Conservation (phyloP, 441 rosid genomes). For the Theobroma grandiflorum region DNA sequence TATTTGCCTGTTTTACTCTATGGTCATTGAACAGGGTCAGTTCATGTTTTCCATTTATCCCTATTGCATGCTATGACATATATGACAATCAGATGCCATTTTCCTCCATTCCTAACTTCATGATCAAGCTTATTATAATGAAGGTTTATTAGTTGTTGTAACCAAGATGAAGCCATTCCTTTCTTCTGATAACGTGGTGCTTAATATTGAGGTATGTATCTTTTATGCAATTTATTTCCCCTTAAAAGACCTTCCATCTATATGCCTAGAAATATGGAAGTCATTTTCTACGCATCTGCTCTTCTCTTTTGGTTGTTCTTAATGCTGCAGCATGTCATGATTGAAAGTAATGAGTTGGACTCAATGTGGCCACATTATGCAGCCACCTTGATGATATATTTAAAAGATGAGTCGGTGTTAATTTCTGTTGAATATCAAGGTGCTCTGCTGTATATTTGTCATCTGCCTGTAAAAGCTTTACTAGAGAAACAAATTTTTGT, state of each 20-base stretch:
- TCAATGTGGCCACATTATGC: slow-evolving; percentile 50
- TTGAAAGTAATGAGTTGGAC: slow-evolving; percentile 51
- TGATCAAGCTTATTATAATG: slow-evolving; percentile 38
- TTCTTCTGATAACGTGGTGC: slow-evolving; percentile 37
- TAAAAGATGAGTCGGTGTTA: slow-evolving; percentile 37
- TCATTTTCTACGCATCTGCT: background rate
- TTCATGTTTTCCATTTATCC: slow-evolving; percentile 45
- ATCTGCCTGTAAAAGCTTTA: background rate
- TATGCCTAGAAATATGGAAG: background rate
- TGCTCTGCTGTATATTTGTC: slow-evolving; percentile 29
- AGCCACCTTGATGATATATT: slow-evolving; percentile 50
- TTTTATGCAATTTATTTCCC: background rate
- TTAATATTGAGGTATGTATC: slow-evolving; percentile 53
- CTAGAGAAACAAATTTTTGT: background rate
- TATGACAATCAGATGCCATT: slow-evolving; percentile 56
- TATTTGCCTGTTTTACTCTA: background rate
- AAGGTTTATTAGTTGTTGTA: slow-evolving; percentile 19
- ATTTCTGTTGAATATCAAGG: slow-evolving; percentile 62
- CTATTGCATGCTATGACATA: slow-evolving; percentile 60
- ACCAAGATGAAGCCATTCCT: slow-evolving; percentile 41
- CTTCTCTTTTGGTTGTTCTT: slow-evolving; percentile 14
- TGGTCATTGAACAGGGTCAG: slow-evolving; percentile 55
- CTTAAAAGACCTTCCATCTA: background rate
- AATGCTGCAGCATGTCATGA: slow-evolving; percentile 46
- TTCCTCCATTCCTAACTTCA: slow-evolving; percentile 43